phyloP scores from a whole-genome alignment of 768 basidiomycete genomes.

The Russula brevipes region DNA sequence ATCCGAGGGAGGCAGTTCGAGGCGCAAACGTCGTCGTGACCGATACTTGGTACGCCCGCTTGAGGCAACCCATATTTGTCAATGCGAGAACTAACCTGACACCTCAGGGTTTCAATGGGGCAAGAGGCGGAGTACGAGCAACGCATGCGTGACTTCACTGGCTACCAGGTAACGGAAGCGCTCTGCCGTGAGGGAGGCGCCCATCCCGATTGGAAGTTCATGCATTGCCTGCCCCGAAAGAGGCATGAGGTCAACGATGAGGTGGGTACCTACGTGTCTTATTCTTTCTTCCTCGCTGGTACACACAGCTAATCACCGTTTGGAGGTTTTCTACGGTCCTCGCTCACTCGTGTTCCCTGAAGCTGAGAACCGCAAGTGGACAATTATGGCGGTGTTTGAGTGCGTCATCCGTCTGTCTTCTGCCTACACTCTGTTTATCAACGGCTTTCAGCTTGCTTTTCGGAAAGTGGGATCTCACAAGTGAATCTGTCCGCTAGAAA shows the following conservation, averaged over 20 bases:
- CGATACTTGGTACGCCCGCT: constrained; percentile 76
- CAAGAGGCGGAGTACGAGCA: constrained; percentile 92
- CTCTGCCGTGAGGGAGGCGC: constrained; percentile 79
- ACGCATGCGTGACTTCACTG: constrained; percentile 78
- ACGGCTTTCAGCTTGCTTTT: constrained; percentile 30
- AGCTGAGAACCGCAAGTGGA: constrained; percentile 97
- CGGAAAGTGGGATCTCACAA: constrained; percentile 31
- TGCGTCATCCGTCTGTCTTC: constrained; percentile 34
- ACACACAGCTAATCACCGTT: constrained; percentile 11
- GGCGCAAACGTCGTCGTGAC: constrained; percentile 95
- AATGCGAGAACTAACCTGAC: neutral
- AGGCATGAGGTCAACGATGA: constrained; percentile 92
- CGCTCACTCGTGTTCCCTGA: constrained; percentile 90
- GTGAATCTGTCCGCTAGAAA: constrained; percentile 4
- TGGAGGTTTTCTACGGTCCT: constrained; percentile 85
- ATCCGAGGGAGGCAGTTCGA: constrained; percentile 81
- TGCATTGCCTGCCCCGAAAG: constrained; percentile 95
- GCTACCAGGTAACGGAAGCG: constrained; percentile 91
- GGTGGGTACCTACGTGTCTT: constrained; percentile 36
- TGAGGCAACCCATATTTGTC: neutral
- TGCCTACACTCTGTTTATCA: constrained; percentile 28
- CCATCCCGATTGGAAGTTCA: constrained; percentile 84
- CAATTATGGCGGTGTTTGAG: constrained; percentile 90
- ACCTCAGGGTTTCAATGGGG: constrained; percentile 93
- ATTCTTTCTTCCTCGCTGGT: neutral